Evolutionary conservation across 305 asterid genomes (phyloP).

Genomic region (Plantago coronopus): DNA sequence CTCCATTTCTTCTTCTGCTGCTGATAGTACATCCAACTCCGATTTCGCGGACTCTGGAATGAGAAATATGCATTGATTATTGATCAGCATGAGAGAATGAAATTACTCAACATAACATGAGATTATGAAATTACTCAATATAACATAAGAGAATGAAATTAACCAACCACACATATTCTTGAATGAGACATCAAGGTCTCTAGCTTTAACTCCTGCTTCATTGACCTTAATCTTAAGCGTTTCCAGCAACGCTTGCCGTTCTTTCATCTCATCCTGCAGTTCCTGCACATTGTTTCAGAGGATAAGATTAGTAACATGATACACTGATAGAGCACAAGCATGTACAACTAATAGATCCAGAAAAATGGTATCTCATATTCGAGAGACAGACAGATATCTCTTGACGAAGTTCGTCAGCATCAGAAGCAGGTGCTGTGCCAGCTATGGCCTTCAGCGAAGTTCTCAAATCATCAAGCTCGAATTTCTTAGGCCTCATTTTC

Average conservation of each 20-base stretch:
- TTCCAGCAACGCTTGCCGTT: conserved; percentile 43
- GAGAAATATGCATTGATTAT: conserved; percentile 21
- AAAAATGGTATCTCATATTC: conserved; percentile 3
- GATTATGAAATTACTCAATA: conserved; percentile 19
- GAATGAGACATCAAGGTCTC: conserved; percentile 39
- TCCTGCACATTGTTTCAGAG: conserved; percentile 46
- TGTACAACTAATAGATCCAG: neutral
- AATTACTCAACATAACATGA: conserved; percentile 18
- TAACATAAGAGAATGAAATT: conserved; percentile 21
- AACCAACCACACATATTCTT: conserved; percentile 63
- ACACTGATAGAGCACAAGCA: neutral
- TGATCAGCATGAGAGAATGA: too few relatives aligned
- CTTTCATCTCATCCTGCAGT: conserved; percentile 47
- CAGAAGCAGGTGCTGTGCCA: conserved; percentile 46
- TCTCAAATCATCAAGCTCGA: conserved; percentile 56
- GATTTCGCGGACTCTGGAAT: conserved; percentile 60
- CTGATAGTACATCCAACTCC: conserved; percentile 58
- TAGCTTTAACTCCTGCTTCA: conserved; percentile 54
- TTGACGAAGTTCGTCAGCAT: conserved; percentile 61
- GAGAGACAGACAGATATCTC: conserved; percentile 64
- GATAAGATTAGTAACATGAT: conserved; percentile 6
- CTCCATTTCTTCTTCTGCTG: conserved; percentile 63
- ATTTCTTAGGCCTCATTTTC: conserved; percentile 46
- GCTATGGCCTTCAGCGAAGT: conserved; percentile 48
- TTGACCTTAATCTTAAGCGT: conserved; percentile 43